A percentile compares a stretch with the other conserved stretches of the same genome.
phyloP scores from a whole-genome alignment of 768 basidiomycete species.

The Tephrocybe sp. region DNA sequence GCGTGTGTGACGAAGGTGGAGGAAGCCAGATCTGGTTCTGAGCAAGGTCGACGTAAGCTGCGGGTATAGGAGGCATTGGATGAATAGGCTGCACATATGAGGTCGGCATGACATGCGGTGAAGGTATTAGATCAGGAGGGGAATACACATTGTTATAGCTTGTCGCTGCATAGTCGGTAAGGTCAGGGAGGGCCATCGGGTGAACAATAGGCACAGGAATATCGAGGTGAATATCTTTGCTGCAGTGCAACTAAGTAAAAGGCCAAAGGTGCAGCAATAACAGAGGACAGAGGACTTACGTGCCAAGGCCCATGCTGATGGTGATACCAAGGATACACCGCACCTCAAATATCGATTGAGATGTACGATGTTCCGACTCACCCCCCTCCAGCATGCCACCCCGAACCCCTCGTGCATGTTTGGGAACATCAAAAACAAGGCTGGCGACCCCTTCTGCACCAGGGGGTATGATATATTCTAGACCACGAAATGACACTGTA shows the following conservation, averaged over 20 bases:
- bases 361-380: conserved; percentile 32
- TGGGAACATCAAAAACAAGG: conserved; percentile 80
- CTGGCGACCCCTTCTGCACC: conserved; percentile 78
- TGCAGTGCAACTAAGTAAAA: conserved; percentile 26
- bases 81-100: conserved; percentile 36
- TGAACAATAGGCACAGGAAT: conserved; percentile 68
- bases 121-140: conserved; percentile 20
- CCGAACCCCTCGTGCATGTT: conserved; percentile 58
- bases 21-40: conserved; percentile 56
- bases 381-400: conserved; percentile 63
- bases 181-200: conserved; percentile 47
- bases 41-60: conserved; percentile 36
- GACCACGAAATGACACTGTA: conserved; percentile 69
- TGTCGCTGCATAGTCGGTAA: conserved; percentile 23
- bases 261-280: conserved; percentile 2
- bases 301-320: conserved; percentile 70
- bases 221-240: conserved; percentile 69
- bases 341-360: conserved; percentile 68
- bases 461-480: conserved; percentile 73
- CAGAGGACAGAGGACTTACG: conserved; percentile 38
- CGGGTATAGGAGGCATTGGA: conserved; percentile 36
- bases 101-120: conserved; percentile 22
- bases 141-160: conserved; percentile 19
- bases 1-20: conserved; percentile 29
- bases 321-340: conserved; percentile 61